Conservation (phyloP, 2,329 filamentous ascomycete genomes). For the Calycina marina region DNA sequence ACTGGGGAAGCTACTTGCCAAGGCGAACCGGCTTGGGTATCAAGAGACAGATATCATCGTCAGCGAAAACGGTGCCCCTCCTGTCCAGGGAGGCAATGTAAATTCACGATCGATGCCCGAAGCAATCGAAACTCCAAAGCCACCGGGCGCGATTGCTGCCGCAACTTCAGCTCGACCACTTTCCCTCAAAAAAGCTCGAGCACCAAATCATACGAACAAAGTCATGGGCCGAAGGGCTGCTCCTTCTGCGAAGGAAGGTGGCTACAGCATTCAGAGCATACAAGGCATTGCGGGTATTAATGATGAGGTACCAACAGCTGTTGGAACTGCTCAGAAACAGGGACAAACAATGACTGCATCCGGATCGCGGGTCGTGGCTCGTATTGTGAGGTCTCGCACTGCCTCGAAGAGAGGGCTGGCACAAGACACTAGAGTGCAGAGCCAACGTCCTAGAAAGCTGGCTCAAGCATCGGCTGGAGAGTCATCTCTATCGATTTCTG, state of each 20-base stretch:
- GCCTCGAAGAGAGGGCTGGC: constrained; percentile 4
- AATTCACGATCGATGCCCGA: constrained; percentile 2
- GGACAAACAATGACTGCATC: constrained; percentile 5
- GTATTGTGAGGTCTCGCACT: constrained; percentile 3
- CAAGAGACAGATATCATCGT: constrained; percentile 1
- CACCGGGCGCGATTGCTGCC: constrained; percentile 1
- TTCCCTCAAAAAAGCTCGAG: constrained; percentile 5
- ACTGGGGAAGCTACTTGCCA: constrained; percentile 1
- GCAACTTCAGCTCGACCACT: constrained; percentile 3
- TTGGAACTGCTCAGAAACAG: constrained; percentile 5
- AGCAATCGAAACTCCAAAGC: constrained; percentile 1
- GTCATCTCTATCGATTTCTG: constrained; percentile 7
- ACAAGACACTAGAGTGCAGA: constrained; percentile 5
- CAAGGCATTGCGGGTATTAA: constrained; percentile 5
- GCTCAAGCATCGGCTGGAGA: constrained; percentile 5
- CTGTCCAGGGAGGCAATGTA: constrained; percentile 3
- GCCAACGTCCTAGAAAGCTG: constrained; percentile 6
- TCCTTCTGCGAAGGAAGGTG: constrained; percentile 6
- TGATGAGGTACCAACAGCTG: constrained; percentile 4
- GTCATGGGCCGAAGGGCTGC: constrained; percentile 4
- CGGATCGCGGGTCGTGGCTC: constrained; percentile 2
- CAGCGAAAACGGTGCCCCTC: constrained; percentile 1
- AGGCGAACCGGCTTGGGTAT: constrained; percentile 3
- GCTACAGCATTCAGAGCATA: constrained; percentile 6
- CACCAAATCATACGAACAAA: constrained; percentile 3